Evolutionary conservation across 495 filamentous ascomycete species (phyloP), one percentile per base, ranked within the genome.

Genomic region (Bombardia bombarda): DNA sequence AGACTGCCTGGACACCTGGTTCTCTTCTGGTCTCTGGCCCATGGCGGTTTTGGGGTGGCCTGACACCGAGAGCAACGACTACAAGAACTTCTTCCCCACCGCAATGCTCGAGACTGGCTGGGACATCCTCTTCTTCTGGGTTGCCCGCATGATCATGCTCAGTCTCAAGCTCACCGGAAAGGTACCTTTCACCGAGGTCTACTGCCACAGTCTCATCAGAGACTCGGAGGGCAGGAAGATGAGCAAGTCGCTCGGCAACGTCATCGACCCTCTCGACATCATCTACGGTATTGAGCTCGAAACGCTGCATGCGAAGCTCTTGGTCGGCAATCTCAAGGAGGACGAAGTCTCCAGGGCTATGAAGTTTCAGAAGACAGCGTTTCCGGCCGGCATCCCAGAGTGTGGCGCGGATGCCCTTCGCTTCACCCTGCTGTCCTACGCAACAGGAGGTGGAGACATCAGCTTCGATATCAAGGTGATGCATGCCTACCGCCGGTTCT

Each of bases 51-150:
- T 89, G 25, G 86, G 86, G n/a, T 90, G 85, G 85, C 85, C 85
- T 38, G 70, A 78, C 34, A 63, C 55, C 2, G 57, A 84, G 53
- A 82, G 74, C 9, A 61, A 69, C 40, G 82, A 87, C 55, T 60
- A 83, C 37, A 69, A 79, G 63, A 79, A 79, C 38, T 66, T 87
- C 43, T 88, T 82, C 63, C 84, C 86, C 13, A 88, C 83, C 7
- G 79, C 73, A 44, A 65, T 86, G 35, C 64, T 90, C 38, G 85
- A 90, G 60, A 88, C 85, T 12, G 86, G 86, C 16, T 89, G 84
- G 85, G 83, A 90, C 64, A 90, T 90, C 52, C 63, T 90, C 35
- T 66, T 86, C 71, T 89, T 89, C 78, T 90, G 86, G 86, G 80
- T 89, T 42, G 79, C 76, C 14, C 65, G 85, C 38, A 90, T 90